These are phyloP conservation scores for Termitomyces titanicus DNA, from an alignment of 768 basidiomycete genomes.

Conservation along the genomic window DNA sequence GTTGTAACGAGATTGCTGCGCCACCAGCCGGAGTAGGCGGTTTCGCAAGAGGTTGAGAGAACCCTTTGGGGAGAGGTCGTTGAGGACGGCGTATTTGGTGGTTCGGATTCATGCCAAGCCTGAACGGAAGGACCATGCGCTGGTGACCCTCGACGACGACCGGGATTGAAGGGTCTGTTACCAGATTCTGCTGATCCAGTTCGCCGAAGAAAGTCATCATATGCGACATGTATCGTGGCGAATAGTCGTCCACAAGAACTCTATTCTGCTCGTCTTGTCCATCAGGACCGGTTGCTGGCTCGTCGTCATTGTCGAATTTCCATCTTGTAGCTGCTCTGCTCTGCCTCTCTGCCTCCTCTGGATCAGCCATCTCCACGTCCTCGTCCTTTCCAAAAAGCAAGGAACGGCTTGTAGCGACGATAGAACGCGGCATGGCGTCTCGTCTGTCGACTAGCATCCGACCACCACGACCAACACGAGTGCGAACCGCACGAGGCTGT, in stretches of 20 bases:
- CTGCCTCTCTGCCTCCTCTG: conserved; percentile 25
- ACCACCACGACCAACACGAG: conserved; percentile 83
- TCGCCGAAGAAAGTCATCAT: conserved; percentile 57
- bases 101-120: conserved; percentile 35
- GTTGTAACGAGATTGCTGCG: conserved; percentile 54
- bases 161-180: conserved; percentile 48
- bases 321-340: conserved; percentile 53
- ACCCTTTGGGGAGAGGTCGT: conserved; percentile 16
- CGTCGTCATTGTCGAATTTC: conserved; percentile 67
- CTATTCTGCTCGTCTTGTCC: conserved; percentile 70
- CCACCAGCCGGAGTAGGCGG: conserved; percentile 29
- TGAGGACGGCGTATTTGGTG: conserved; percentile 25
- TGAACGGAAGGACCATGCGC: conserved; percentile 47
- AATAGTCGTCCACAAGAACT: conserved; percentile 68
- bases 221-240: conserved; percentile 53
- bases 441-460: conserved; percentile 75
- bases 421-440: conserved; percentile 24
- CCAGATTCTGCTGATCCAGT: conserved; percentile 44
- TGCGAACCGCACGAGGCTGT: conserved; percentile 52
- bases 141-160: conserved; percentile 48
- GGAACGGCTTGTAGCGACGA: conserved; percentile 21
- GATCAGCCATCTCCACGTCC: conserved; percentile 30
- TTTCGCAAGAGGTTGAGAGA: conserved; percentile 9
- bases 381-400: conserved; percentile 23
- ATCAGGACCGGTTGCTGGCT: conserved; percentile 47